phyloP scores from a whole-genome alignment of 495 filamentous ascomycete genomes.

The Extremus antarcticus region DNA sequence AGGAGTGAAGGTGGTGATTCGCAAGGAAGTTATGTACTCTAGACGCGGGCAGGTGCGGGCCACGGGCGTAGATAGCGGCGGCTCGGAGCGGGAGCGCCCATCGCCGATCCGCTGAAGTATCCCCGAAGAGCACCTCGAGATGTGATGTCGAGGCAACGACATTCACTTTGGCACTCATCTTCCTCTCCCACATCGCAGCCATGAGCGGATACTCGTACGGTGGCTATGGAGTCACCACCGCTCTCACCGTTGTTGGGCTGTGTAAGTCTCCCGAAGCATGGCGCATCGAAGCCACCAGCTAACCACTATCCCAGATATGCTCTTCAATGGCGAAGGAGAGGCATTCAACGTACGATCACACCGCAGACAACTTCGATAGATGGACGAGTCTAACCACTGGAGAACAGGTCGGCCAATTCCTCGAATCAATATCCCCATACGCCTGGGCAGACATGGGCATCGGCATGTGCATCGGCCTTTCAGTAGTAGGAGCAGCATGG shows the following conservation, averaged over 20 bases:
- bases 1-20: not conserved
- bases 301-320: slow-evolving; percentile 65
- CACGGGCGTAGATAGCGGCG: too few species aligned
- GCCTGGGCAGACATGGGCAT: slow-evolving; percentile 89
- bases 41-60: not conserved
- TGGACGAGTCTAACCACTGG: slow-evolving; percentile 8
- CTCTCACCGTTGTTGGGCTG: slow-evolving; percentile 71
- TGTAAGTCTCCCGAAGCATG: slow-evolving; percentile 48
- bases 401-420: slow-evolving; percentile 74
- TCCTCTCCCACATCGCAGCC: slow-evolving; percentile 2
- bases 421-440: slow-evolving; percentile 88
- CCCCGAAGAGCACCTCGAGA: not conserved
- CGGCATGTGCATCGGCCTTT: slow-evolving; percentile 86
- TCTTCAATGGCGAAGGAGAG: slow-evolving; percentile 93
- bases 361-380: not conserved
- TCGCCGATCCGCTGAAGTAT: not conserved
- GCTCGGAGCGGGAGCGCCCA: not conserved
- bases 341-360: slow-evolving; percentile 72
- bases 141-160: not conserved
- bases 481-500: slow-evolving; percentile 96
- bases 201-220: slow-evolving; percentile 47
- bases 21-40: too few species aligned
- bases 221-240: slow-evolving; percentile 54
- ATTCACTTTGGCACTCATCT: slow-evolving; percentile 4
- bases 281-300: slow-evolving; percentile 21